phyloP scores from a whole-genome alignment of 352 stramenopile genomes.

The Phytophthora syringae region DNA sequence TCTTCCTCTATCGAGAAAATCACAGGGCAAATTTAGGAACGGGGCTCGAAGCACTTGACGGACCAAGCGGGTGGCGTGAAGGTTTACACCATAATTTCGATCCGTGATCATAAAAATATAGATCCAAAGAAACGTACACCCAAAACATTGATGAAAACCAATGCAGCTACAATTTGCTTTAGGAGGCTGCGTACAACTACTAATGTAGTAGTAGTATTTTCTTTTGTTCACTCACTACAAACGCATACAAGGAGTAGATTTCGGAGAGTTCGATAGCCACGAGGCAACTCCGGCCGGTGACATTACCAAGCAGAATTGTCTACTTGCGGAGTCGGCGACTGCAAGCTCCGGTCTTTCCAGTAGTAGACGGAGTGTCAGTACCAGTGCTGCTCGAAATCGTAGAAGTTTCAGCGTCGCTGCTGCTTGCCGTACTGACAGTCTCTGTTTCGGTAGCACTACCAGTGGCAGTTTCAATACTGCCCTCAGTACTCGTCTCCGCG shows the following conservation, averaged over 20 bases:
- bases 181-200: too few relatives aligned
- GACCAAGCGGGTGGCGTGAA: too few relatives aligned
- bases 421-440: slow-evolving; percentile 8
- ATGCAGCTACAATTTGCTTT: too few relatives aligned
- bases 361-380: neutral
- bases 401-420: neutral
- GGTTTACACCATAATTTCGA: too few relatives aligned
- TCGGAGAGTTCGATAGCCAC: neutral
- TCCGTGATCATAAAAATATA: too few relatives aligned
- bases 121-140: too few relatives aligned
- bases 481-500: neutral
- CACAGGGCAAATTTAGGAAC: too few relatives aligned
- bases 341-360: slow-evolving; percentile 13
- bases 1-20: too few relatives aligned
- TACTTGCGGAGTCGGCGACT: slow-evolving; percentile 24
- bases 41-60: too few relatives aligned
- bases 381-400: neutral
- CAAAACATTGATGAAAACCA: too few relatives aligned
- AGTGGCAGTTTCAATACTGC: neutral
- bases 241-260: neutral
- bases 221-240: slow-evolving; percentile 1
- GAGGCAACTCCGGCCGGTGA: too few relatives aligned
- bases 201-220: too few relatives aligned
- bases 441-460: slow-evolving; percentile 1
- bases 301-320: neutral